Conservation (phyloP, 495 filamentous ascomycete species). For the Hypomontagnella monticulosa region DNA sequence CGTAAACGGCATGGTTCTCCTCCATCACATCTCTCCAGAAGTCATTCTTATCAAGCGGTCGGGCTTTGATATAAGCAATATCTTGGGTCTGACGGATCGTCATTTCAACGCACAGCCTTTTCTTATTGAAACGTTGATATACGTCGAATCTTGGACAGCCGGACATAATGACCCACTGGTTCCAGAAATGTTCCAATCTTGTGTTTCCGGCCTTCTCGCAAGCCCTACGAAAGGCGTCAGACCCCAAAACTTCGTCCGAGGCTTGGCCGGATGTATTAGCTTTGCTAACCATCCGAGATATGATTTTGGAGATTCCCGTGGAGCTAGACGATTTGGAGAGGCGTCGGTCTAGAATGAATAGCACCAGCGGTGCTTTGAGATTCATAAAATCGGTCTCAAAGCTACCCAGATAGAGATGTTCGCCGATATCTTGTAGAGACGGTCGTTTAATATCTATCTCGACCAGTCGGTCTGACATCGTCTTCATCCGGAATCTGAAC, state of each 20-base stretch:
- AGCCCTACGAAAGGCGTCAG: constrained; percentile 75
- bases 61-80: constrained; percentile 37
- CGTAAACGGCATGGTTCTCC: constrained; percentile 73
- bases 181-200: constrained; percentile 86
- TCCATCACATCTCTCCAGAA: constrained; percentile 89
- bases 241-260: constrained; percentile 75
- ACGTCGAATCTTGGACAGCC: constrained; percentile 89
- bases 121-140: constrained; percentile 94
- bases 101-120: constrained; percentile 95
- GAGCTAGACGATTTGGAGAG: constrained; percentile 87
- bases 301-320: constrained; percentile 82
- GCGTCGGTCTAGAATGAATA: constrained; percentile 92
- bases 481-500: constrained; percentile 90
- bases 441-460: constrained; percentile 84
- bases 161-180: constrained; percentile 88
- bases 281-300: constrained; percentile 80
- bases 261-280: constrained; percentile 78
- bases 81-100: constrained; percentile 83
- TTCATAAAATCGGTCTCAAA: constrained; percentile 88
- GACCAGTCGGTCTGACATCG: constrained; percentile 79
- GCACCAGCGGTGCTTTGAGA: constrained; percentile 88
- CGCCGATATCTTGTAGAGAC: constrained; percentile 81
- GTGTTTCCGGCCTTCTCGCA: constrained; percentile 90
- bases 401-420: constrained; percentile 78
- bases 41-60: constrained; percentile 66